Evolutionary conservation across 192 early-diverging fungal genomes (phyloP), one percentile per base, ranked within the genome.

Genomic region (Glomus cerebriforme): DNA sequence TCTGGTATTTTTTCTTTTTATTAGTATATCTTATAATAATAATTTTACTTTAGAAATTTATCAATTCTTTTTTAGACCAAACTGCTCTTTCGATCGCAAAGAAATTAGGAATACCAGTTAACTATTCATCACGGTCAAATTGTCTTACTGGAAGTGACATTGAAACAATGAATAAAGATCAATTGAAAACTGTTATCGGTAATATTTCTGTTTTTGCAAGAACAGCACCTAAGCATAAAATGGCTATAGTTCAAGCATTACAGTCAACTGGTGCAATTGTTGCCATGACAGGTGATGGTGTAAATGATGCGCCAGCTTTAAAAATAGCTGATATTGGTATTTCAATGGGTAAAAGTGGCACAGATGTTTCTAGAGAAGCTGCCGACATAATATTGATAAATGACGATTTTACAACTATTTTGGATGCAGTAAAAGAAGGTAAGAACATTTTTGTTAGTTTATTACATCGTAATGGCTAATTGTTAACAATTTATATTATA

Each of bases 381-480:
- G 94, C 97, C 0, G 96, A 99, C 79, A 95, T 99, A 87, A 97
- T 99, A 77, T 84, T 99, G 79, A 96, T 97, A 62, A 94, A 99
- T 84, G 97, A 99, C 81, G 95, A 99, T 73, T 92, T 99, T 81
- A 93, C 92, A 2, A 97, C 97, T 19, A 94, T 99, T 71, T 83
- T 97, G 63, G 87, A 92, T 60, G 97, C 97, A 3, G 96, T 99
- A 62, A 96, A 99, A 85, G 97, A 99, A 87, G 97, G 92, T 88
- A 85, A n/a, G 7, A 45, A 12, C 19, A 32, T 37, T 54, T 1
- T 9, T 27, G 22, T 62, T 71, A 10, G 0, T 73, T 73, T 69
- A 7, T 31, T 77, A n/a, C n/a, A 72, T 73, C 29, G 17, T 58
- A 58, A 37, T 37, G 0, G 8, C 37, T 66, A 9, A 65, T 63